A percentile compares a stretch with the other conserved stretches of the same genome.
Evolutionary conservation across 352 stramenopile species (phyloP).

Genomic region (Pythium coloratum): DNA sequence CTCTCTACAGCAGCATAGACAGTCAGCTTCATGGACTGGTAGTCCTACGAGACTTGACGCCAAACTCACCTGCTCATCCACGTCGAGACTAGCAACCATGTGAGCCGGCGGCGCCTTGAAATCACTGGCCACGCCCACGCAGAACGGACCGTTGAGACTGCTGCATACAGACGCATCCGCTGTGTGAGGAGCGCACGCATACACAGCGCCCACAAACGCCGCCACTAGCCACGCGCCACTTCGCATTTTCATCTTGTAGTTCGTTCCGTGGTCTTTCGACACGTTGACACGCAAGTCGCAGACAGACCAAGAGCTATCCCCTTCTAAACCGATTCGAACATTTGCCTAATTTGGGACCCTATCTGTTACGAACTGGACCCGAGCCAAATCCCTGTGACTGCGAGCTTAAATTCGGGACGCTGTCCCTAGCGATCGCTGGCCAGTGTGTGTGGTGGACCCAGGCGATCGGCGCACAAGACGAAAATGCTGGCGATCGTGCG

Average conservation of each 20-base stretch:
- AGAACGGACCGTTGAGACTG: slow-evolving; percentile 74
- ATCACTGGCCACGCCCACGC: slow-evolving; percentile 26
- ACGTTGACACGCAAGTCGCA: slow-evolving; percentile 16
- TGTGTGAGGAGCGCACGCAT: not conserved
- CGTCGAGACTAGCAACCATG: slow-evolving; percentile 42
- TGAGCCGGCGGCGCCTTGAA: slow-evolving; percentile 42
- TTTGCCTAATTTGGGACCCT: not conserved
- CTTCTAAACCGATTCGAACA: slow-evolving; percentile 12
- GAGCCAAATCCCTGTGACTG: not conserved
- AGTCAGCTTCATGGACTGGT: not conserved
- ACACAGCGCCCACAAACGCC: not conserved
- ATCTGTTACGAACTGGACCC: slow-evolving; percentile 16
- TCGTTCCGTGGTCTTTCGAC: not conserved
- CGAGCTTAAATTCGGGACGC: not conserved
- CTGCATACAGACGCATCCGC: slow-evolving; percentile 36
- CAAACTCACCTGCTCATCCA: slow-evolving; percentile 34
- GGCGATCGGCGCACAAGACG: slow-evolving; percentile 25
- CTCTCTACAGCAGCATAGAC: slow-evolving; percentile 22
- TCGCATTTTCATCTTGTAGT: not conserved
- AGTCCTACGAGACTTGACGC: not conserved
- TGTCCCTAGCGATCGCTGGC: slow-evolving; percentile 19
- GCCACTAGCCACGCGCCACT: slow-evolving; percentile 11
- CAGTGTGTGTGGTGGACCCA: slow-evolving; percentile 26
- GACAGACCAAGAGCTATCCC: not conserved
- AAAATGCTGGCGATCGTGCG: slow-evolving; percentile 31